phyloP scores from a whole-genome alignment of 148 eudicot species.

The Limonium bicolor region DNA sequence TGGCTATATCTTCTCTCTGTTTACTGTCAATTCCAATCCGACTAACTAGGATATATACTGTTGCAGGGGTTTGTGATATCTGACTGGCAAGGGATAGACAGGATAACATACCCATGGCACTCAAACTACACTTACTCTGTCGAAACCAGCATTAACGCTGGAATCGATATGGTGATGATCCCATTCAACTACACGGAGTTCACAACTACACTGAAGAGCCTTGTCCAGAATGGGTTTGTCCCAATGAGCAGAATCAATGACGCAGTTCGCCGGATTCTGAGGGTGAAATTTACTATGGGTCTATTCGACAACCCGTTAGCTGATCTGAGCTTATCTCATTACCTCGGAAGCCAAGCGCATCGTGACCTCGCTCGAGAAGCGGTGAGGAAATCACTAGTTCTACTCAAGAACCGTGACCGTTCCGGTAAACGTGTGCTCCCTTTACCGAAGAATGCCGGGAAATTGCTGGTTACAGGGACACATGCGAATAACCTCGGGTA shows the following conservation, averaged over 20 bases:
- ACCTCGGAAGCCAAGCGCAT: conserved; percentile 21
- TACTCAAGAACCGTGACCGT: conserved; percentile 19
- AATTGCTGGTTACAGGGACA: conserved; percentile 20
- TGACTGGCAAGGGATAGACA: conserved; percentile 16
- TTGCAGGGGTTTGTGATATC: conserved; percentile 17
- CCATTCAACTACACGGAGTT: conserved; percentile 12
- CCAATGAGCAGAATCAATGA: conserved; percentile 15
- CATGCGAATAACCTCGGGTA: conserved; percentile 23
- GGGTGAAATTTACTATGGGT: conserved; percentile 14
- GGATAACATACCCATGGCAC: conserved; percentile 14
- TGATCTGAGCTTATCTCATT: conserved; percentile 11
- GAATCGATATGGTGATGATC: conserved; percentile 19
- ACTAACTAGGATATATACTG: no score
- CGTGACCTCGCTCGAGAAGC: conserved; percentile 26
- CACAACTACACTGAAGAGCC: conserved; percentile 7
- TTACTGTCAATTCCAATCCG: no score
- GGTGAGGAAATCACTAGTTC: conserved; percentile 18
- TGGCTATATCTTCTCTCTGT: background rate
- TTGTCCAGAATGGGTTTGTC: conserved; percentile 7
- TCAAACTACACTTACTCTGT: conserved; percentile 13
- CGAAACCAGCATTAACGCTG: conserved; percentile 9
- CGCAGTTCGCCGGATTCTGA: conserved; percentile 14
- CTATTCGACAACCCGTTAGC: conserved; percentile 16
- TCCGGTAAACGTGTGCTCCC: conserved; percentile 17
- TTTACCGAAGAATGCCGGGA: conserved; percentile 15